Base-by-base conservation (phyloP, 805 yeast species). In the Cyberlindnera subsufficiens region DNA sequence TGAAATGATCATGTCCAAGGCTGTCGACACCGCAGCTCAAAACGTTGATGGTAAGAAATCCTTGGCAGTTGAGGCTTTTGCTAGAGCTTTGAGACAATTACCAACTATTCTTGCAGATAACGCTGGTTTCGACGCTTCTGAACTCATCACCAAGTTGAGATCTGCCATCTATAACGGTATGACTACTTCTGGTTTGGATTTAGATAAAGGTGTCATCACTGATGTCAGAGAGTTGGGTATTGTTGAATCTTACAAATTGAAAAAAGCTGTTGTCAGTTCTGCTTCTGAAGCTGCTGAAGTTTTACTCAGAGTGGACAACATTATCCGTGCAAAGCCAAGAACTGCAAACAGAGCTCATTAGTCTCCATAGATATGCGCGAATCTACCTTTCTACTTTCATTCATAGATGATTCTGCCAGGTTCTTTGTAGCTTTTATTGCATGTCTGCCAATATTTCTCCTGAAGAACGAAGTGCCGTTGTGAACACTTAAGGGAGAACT, bases 261-360 rank as follows among this genome's bases (percentile, higher is more conserved):
- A 93, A 69, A 75, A 78, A 50, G 96, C 97, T 2, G 99, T 95
- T 14, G 97, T 93, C 15, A 78, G 89, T 13, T 82, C 95, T 37
- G 98, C 99, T 5, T 74, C 96, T n/a, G 99, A 93, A 69, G 99
- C 99, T 29, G 95, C 98, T 5, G 98, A 93, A 69, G 90, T 93
- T 38, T 75, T 93, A 52, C 69, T 93, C 58, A 80, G 99, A 62
- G 99, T 93, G 35, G 99, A 93, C 63, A 91, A 93, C 65, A 93
- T 93, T 52, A 87, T 93, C 50, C 81, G 96, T 54, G 98, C 99
- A 30, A 90, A 86, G 64, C 99, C 99, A 50, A 77, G 99, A 68
- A 90, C 99, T 35, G 96, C 97, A 33, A 91, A 86, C 68, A 78
- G 96, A 72, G 82, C 78, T 52, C 40, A 37, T 9, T 37, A 19